Percentiles rank a stretch among this genome's conserved stretches.
phyloP scores from a whole-genome alignment of 768 basidiomycete genomes.

The Lactarius indigo region DNA sequence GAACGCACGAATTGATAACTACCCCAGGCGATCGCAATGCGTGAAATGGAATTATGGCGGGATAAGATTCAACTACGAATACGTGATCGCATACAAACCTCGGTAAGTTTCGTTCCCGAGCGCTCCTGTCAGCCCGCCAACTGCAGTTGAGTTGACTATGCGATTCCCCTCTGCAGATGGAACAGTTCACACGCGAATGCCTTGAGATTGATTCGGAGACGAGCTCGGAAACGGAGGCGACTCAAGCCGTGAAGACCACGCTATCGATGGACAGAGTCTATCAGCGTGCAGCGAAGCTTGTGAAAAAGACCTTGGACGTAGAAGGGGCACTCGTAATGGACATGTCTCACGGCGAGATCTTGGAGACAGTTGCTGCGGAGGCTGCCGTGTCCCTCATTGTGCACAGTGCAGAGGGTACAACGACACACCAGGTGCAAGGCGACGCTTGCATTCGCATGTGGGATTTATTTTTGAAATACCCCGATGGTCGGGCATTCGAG shows the following conservation, averaged over 20 bases:
- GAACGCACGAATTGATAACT: not conserved
- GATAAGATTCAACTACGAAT: constrained; percentile 95
- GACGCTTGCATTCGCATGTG: constrained; percentile 75
- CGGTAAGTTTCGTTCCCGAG: constrained; percentile 43
- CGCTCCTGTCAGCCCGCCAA: not conserved
- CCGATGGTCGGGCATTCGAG: constrained; percentile 86
- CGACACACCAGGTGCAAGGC: constrained; percentile 52
- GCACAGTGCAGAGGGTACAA: constrained; percentile 63
- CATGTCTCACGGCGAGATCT: constrained; percentile 84
- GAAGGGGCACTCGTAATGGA: constrained; percentile 93
- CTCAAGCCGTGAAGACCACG: constrained; percentile 25
- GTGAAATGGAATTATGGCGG: constrained; percentile 93
- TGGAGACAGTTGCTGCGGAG: constrained; percentile 63
- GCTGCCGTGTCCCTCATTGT: constrained; percentile 64
- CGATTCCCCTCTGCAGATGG: constrained; percentile 56
- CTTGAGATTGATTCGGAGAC: constrained; percentile 78
- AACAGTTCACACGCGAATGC: constrained; percentile 92
- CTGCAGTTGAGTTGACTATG: not conserved
- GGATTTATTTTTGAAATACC: constrained; percentile 72
- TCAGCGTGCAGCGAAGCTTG: constrained; percentile 83
- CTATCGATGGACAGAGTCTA: constrained; percentile 84
- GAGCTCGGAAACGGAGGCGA: constrained; percentile 39
- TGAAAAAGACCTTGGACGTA: constrained; percentile 86
- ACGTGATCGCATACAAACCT: constrained; percentile 87
- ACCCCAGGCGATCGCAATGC: constrained; percentile 76